phyloP scores from a whole-genome alignment of 371 early-diverging fungal genomes.

The Mucor saturninus region DNA sequence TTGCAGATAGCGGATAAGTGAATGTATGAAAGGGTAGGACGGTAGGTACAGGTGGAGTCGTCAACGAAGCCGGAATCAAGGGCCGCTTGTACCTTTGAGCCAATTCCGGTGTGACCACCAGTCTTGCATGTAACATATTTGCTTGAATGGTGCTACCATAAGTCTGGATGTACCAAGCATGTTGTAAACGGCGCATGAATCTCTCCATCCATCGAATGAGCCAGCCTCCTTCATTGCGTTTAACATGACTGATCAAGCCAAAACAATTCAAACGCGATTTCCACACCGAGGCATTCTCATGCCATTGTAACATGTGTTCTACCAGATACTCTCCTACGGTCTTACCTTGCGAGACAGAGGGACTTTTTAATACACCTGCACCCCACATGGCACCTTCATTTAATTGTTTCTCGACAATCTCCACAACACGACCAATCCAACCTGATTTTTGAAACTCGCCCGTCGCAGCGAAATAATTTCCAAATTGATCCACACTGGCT shows the following conservation, averaged over 20 bases:
- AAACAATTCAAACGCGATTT: constrained; percentile 35
- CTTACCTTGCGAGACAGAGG: constrained; percentile 6
- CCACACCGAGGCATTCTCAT: constrained; percentile 23
- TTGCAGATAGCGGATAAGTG: constrained; percentile 82
- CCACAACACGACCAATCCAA: constrained; percentile 81
- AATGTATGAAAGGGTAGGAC: constrained; percentile 95
- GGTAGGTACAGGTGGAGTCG: constrained; percentile 78
- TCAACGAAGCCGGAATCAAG: constrained; percentile 58
- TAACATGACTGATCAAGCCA: constrained; percentile 18
- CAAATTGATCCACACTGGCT: constrained; percentile 46
- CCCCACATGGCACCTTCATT: constrained; percentile 68
- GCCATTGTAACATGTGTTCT: constrained; percentile 29
- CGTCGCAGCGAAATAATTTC: constrained; percentile 33
- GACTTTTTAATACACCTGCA: constrained; percentile 43
- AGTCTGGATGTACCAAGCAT: constrained; percentile 65
- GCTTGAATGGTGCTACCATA: constrained; percentile 29
- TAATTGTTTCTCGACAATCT: constrained; percentile 82
- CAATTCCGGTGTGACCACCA: constrained; percentile 32
- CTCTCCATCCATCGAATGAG: constrained; percentile 71
- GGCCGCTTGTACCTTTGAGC: constrained; percentile 63
- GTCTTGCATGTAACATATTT: background rate
- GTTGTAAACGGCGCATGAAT: constrained; percentile 65
- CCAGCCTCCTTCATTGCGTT: constrained; percentile 81
- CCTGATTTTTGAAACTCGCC: constrained; percentile 52
- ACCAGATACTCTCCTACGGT: constrained; percentile 39